Base-by-base conservation (phyloP, 805 yeast genomes). In the Starmerella vitae region DNA sequence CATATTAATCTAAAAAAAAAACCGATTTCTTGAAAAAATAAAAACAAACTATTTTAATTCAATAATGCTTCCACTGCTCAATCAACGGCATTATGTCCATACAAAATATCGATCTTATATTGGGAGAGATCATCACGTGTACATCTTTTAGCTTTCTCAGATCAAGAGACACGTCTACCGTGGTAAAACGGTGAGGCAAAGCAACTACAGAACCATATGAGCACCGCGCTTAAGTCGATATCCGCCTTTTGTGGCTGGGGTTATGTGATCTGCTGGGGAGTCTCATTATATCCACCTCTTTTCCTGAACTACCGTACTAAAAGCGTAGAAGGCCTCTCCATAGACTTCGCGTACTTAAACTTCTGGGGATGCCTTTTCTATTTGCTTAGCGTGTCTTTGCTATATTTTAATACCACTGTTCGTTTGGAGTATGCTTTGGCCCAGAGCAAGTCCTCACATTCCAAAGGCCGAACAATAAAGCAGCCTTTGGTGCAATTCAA, bases 401-500 rank as follows among this genome's bases (percentile, higher is more conserved):
- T 58, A 33, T 58, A 52, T 37, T 61, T 49, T 48, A 54, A 51
- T 35, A 45, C 46, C 17, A 48, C 49, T 12, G 62, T 61, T 12
- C 51, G 63, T 18, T 49, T 50, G 15, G 62, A 61, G 44, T 61
- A 61, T 38, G 57, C 62, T 14, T 50, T 51, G 32, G 46, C 58
- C 15, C 57, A 56, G 39, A 40, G 54, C 2, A 26, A 17, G 9
- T 45, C 39, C 7, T 44, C 43, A 6, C 42, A 38, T 20, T 26
- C 46, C 9, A 41, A 27, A 8, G 33, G 35, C n/a, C 49, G 39
- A 3, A 42, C 45, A 10, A 46, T 47, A 6, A 45, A 47, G 20
- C 49, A 39, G 43, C 74, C 74, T 1, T 46, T 66, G 18, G 57
- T 69, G 8, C 58, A 70, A 7, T 42, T 51, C 39, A 63, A 66